Percentiles rank a stretch among this genome's conserved stretches.
Conservation (phyloP, 768 basidiomycete species). For the Russula vinacea region DNA sequence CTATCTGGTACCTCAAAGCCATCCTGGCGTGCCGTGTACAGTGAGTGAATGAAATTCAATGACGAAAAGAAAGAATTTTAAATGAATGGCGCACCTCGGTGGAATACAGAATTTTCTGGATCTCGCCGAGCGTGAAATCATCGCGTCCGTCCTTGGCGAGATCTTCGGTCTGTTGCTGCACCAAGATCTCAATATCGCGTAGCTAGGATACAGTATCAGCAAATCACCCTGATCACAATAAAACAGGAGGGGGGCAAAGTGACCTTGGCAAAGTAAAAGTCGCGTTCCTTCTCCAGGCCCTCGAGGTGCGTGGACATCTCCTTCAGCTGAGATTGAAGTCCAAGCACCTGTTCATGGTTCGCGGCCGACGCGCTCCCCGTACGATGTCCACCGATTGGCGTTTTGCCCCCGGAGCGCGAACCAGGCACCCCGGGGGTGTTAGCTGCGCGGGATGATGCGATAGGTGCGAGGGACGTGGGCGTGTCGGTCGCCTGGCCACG, state of each 20-base stretch:
- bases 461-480: constrained; percentile 74
- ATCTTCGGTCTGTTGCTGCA: constrained; percentile 71
- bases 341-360: constrained; percentile 62
- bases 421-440: constrained; percentile 37
- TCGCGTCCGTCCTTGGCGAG: constrained; percentile 56
- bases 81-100: constrained; percentile 67
- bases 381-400: constrained; percentile 68
- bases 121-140: constrained; percentile 62
- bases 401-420: constrained; percentile 60
- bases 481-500: constrained; percentile 73
- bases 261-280: constrained; percentile 99
- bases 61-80: constrained; percentile 5
- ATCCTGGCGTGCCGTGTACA: constrained; percentile 49
- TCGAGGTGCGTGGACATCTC: constrained; percentile 82
- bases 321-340: constrained; percentile 70
- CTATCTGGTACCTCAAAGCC: constrained; percentile 89
- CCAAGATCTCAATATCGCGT: constrained; percentile 92
- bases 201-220: constrained; percentile 49
- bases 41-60: constrained; percentile 23
- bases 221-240: constrained; percentile 7
- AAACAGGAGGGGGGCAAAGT: constrained; percentile 25
- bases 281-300: constrained; percentile 93
- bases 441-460: constrained; percentile 39
- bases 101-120: constrained; percentile 91
- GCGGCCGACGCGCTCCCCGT: constrained; percentile 53